Percentiles rank a stretch among this genome's conserved stretches.
These are phyloP conservation scores for Metarhizium album DNA, from an alignment of 2,329 filamentous ascomycete species.

Conservation along the genomic window DNA sequence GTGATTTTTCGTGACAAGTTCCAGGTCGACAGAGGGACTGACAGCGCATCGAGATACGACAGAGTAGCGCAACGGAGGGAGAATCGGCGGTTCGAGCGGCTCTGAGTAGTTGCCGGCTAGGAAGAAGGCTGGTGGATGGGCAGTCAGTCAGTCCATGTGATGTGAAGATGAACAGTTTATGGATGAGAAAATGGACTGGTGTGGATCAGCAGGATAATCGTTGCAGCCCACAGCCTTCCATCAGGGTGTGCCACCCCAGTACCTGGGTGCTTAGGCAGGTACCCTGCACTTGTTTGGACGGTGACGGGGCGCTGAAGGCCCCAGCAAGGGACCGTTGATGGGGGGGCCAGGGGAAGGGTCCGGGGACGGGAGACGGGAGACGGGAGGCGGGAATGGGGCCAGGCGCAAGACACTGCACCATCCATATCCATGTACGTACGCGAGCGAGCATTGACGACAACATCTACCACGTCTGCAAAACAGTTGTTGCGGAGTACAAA, in stretches of 20 bases:
- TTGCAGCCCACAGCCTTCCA: constrained; percentile 10
- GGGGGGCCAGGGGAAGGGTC: no score
- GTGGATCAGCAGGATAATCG: constrained; percentile 21
- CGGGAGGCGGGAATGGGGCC: no score
- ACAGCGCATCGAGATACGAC: constrained; percentile 17
- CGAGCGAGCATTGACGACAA: no score
- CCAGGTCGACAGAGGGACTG: constrained; percentile 12
- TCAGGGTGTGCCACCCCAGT: background rate
- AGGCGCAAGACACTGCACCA: no score
- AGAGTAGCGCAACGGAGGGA: background rate
- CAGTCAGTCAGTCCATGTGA: constrained; percentile 22
- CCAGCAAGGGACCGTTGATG: no score
- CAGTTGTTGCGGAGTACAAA: no score
- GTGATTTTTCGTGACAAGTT: constrained; percentile 7
- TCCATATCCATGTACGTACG: no score
- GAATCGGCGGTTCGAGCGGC: constrained; percentile 5
- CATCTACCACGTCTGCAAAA: no score
- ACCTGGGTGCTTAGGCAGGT: background rate
- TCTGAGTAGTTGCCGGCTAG: constrained; percentile 2
- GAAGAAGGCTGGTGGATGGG: constrained; percentile 14
- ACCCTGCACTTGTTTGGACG: no score
- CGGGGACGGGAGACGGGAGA: no score
- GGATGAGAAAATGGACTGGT: constrained; percentile 3
- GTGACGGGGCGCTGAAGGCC: no score
- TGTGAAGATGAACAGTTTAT: constrained; percentile 9